A percentile compares a stretch with the other conserved stretches of the same genome.
These are phyloP conservation scores for Kandelia obovata DNA, from an alignment of 345 rosid species.

Conservation along the genomic window DNA sequence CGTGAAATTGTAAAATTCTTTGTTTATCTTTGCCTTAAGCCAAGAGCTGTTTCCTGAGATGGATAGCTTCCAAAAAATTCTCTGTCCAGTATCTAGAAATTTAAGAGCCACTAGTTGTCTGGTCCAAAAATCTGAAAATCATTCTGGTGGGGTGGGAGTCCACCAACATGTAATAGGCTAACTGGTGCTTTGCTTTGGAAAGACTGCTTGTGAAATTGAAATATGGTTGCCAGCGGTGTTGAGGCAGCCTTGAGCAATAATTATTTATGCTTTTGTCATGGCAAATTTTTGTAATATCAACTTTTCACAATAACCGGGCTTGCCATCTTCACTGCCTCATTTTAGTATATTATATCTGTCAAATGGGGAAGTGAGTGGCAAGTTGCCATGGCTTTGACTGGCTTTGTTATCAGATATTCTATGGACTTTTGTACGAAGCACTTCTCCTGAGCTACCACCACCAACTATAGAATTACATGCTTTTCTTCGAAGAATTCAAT, in stretches of 20 bases:
- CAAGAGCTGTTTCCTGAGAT: neutral
- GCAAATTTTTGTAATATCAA: conserved; percentile 18
- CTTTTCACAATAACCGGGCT: neutral
- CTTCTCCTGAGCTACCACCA: no score
- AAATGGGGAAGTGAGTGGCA: no score
- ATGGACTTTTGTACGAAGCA: no score
- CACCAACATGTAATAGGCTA: conserved; percentile 6
- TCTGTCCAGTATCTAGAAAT: no score
- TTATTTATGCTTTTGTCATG: conserved; percentile 11
- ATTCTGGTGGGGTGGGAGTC: neutral
- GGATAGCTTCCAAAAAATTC: no score
- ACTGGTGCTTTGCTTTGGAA: conserved; percentile 2
- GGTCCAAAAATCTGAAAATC: no score
- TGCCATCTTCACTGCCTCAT: neutral
- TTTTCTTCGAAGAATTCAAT: no score
- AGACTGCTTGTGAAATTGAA: conserved; percentile 8
- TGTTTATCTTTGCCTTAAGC: neutral
- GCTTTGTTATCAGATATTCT: no score
- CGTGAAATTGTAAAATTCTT: conserved; percentile 10
- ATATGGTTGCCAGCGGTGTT: neutral
- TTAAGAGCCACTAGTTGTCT: no score
- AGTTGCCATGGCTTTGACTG: no score
- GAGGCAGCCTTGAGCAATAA: neutral
- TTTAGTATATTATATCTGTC: no score
- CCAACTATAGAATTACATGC: no score